Base-by-base conservation (phyloP, 306 rosid genomes). In the Sindora glabra region DNA sequence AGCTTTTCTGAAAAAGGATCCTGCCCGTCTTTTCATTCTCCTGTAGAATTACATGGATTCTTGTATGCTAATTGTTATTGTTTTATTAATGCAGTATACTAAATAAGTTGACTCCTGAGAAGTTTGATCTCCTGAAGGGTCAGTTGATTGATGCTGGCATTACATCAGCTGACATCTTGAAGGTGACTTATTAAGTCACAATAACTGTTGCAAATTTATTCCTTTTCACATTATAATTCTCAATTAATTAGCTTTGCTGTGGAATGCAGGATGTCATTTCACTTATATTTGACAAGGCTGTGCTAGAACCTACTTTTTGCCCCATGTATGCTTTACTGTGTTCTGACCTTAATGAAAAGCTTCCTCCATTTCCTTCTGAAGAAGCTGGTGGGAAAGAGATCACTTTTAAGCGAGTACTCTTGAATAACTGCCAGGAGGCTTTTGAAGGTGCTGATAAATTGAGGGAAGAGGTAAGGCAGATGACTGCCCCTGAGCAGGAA, bases 61-160 rank as follows among this genome's bases (percentile, higher is more conserved):
- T 77, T 33, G 27, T 52, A 50, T 29, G 18, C 72, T 44, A 53
- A 57, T 49, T 62, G 40, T 21, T 47, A 48, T 32, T 30, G 52
- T 65, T 25, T 45, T 23, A 47, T 36, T 44, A n/a, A 48, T 72
- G 82, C 86, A 94, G 99, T 64, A 94, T 94, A 52, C 75, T 94
- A 47, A 94, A 94, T 77, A 94, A 94, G 83, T 79, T 94, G 72
- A 94, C 99, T 30, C 99, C 99, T 14, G 99, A 94, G 76, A 94
- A 94, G 68, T 94, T 94, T 77, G 99, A 94, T 74, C 86, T 94
- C 36, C 84, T 94, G 49, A 94, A 94, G 82, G 99, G 94, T 72
- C 99, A 94, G 69, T 81, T 94, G 65, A 78, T 89, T 3, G 95
- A 94, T 46, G 64, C 97, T 50, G 99, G 97, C 59, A 94, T 94